Base-by-base conservation (phyloP, 371 early-diverging fungal species). In the Apophysomyces ossiformis region DNA sequence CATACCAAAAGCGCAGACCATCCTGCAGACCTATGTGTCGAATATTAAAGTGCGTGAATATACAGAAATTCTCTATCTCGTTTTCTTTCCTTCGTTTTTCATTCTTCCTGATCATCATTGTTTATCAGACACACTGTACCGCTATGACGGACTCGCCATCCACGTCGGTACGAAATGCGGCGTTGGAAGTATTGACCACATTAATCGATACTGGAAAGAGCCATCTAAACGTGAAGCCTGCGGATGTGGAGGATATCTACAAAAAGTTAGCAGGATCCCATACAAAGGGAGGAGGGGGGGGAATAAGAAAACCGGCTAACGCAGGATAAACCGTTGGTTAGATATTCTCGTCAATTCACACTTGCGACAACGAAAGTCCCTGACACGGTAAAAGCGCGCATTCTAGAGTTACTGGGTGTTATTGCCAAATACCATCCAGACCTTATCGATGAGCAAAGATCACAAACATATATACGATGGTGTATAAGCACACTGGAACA, bases 181-280 rank as follows among this genome's bases (percentile, higher is more conserved):
- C 77, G 4, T 46, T 77, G 16, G 68, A 71, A n/a, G 64, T 65
- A 4, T 41, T 77, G 15, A 44, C 58, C 38, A 58, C 59, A 4
- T 56, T 77, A 21, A 4, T 77, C 11, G 57, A 77, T 12, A 21
- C 56, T 5, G 61, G 41, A 13, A 64, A 60, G 21, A 69, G 66
- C 46, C 16, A 67, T 37, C 37, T 77, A 36, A 69, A 75, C 15
- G 54, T 46, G 4, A 11, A 35, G 4, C 65, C 35, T 18, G 58
- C 75, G 16, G 54, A 94, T 66, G 88, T 93, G 15, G 87, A 90
- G 65, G 82, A 90, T 59, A 64, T 89, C 15, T 87, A 95, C 47
- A 68, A 71, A 39, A 83, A 87, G 71, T 80, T 92, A 44, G 72
- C 66, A 1, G 63, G 15, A 44, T 38, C 32, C 32, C 32, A 26